Evolutionary conservation across 768 basidiomycete species (phyloP), one percentile per base, ranked within the genome.

Genomic region (Calvatia gigantea): DNA sequence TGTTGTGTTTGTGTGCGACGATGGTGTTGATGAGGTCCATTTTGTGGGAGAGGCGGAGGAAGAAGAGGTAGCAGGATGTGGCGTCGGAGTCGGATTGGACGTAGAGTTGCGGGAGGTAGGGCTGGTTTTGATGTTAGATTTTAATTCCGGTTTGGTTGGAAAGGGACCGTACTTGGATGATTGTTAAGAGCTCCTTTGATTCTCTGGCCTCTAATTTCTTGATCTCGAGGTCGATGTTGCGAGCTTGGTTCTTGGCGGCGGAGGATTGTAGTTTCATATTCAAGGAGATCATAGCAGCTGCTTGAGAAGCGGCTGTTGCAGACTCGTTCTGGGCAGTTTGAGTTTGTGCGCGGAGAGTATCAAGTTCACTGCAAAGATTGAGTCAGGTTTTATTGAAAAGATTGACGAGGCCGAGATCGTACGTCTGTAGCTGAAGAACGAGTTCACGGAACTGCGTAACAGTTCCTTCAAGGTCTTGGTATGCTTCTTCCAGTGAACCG

Each of bases 221-320:
- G 62, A 98, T 73, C 66, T 98, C 97, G 15, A 95, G 79, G 57
- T 98, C 96, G 54, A 98, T 89, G 12, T 81, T 85, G 68, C 86
- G 87, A 4, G 91, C 87, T 63, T 96, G 95, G 60, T 91, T 90
- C 79, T 96, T 97, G 28, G 87, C 79, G 0, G 89, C 94, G 2
- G 93, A 82, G 0, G 91, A 91, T 68, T 98, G 96, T 4, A 99
- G 79, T 68, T 92, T 97, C 69, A 97, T 80, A 69, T 98, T 98
- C 50, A 97, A 76, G 43, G 94, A 93, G 80, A 98, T 86, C 77
- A 98, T 87, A 2, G 91, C 89, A 2, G 95, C 95, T 0, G 91
- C 89, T 64, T 98, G 94, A 1, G 87, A 90, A 12, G 84, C 87
- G 14, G 92, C 89, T 0, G 85, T 83, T 1, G 89, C 87, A 2